These are phyloP conservation scores for Trichoderma sp. DNA, from an alignment of 2,329 filamentous ascomycete genomes.

Conservation along the genomic window DNA sequence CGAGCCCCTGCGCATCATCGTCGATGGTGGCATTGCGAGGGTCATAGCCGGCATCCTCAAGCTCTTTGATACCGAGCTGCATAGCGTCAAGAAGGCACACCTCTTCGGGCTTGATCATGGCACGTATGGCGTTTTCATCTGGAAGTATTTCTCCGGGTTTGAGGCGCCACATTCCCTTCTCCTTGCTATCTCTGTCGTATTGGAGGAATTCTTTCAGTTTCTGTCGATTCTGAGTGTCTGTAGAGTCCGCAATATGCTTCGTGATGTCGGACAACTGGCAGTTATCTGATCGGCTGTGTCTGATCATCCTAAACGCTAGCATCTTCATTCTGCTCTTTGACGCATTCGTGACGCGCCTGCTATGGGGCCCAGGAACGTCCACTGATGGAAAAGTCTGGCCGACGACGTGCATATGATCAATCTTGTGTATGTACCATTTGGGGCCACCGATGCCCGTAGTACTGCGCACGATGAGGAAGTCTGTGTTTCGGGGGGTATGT, in stretches of 20 bases:
- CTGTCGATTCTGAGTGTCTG: conserved; percentile 91
- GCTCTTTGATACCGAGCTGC: conserved; percentile 89
- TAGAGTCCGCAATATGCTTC: conserved; percentile 86
- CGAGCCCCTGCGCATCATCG: conserved; percentile 61
- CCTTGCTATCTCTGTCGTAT: conserved; percentile 71
- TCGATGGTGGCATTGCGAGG: conserved; percentile 58
- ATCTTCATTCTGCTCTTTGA: conserved; percentile 96
- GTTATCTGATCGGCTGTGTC: conserved; percentile 65
- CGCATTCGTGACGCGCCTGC: conserved; percentile 92
- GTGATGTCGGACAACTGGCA: conserved; percentile 82
- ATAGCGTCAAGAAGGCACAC: conserved; percentile 93
- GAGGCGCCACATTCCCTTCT: conserved; percentile 79
- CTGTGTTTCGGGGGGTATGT: conserved; percentile 71
- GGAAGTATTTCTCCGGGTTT: conserved; percentile 69
- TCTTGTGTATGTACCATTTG: conserved; percentile 78
- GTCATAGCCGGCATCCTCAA: conserved; percentile 87
- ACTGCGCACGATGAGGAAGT: conserved; percentile 83
- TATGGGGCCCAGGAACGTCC: conserved; percentile 90
- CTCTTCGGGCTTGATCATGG: conserved; percentile 92
- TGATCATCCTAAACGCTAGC: conserved; percentile 85
- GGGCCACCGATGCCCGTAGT: conserved; percentile 75
- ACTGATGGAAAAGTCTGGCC: conserved; percentile 90
- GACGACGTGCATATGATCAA: conserved; percentile 86
- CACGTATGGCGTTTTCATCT: conserved; percentile 74
- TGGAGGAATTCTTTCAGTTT: conserved; percentile 96